Base-by-base conservation (phyloP, 768 basidiomycete genomes). In the Leucosporidium scottii region DNA sequence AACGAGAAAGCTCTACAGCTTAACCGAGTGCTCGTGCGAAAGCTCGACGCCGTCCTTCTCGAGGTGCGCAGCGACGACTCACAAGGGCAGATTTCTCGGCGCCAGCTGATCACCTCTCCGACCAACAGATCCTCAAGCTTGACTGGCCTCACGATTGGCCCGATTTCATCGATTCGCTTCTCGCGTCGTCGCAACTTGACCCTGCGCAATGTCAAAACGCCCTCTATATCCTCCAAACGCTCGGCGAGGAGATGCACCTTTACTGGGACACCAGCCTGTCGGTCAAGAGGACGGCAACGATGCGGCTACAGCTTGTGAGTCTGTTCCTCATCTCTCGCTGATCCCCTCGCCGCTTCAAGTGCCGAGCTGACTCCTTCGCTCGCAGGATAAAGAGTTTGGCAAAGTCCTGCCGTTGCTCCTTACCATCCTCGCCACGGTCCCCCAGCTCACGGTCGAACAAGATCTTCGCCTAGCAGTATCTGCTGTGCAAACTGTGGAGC, bases 131-230 rank as follows among this genome's bases (percentile, higher is more conserved):
- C 30, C 55, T 56, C 30, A 30, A 56, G 21, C 5, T 31, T 15
- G 55, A 56, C 20, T 56, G 55, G 55, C 55, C 55, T 21, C 55
- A 56, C 13, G 55, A 56, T 1, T 56, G 55, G 55, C 55, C 31
- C 17, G 31, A 30, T 0, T 56, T 56, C 31, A 56, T 56, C 20
- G 55, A 34, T 8, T 23, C 28, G 18, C 55, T 56, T 23, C 55
- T 56, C 2, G 55, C 55, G 1, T 21, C 31, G 18, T 34, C 55
- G 17, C 28, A 34, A 10, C 28, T 34, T 0, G 55, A 56, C 21
- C 28, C 28, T 28, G 31, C 31, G 31, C 15, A 23, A 12, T 56
- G 55, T 25, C 30, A 23, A 21, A 56, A 56, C 31, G 31, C 30
- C 31, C 27, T 56, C 17, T 15, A 30, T 4, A 4, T 56, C 28